Percentiles rank a stretch among this genome's conserved stretches.
These are phyloP conservation scores for Allium sativum DNA, from an alignment of 106 monocot genomes.

Conservation along the genomic window DNA sequence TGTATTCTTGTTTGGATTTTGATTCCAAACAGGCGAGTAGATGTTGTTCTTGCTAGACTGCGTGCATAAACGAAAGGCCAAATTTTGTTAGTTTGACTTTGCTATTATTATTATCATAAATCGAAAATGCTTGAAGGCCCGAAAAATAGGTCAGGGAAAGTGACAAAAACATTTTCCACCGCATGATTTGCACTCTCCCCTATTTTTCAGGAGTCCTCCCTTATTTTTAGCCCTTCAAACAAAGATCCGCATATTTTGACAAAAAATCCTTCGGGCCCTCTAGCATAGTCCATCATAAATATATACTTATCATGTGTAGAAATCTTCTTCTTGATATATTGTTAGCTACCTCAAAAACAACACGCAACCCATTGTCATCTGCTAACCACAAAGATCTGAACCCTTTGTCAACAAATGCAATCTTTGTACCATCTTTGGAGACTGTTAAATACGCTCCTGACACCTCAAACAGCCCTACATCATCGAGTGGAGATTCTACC, in stretches of 20 bases:
- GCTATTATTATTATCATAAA: background rate
- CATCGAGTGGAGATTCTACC: background rate
- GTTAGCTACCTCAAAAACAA: background rate
- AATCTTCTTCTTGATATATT: background rate
- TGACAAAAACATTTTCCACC: too few relatives aligned
- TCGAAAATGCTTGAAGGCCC: too few relatives aligned
- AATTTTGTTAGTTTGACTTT: background rate
- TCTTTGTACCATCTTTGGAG: background rate
- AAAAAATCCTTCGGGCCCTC: too few relatives aligned
- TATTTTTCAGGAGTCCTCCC: too few relatives aligned
- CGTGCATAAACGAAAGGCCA: background rate
- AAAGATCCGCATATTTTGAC: too few relatives aligned
- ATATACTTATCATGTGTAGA: too few relatives aligned
- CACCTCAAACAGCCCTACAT: background rate
- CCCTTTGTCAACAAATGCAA: slow-evolving; percentile 2
- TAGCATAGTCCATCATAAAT: too few relatives aligned
- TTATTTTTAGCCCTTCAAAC: too few relatives aligned
- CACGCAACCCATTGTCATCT: background rate
- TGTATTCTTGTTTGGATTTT: background rate
- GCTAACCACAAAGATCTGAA: slow-evolving; percentile 2
- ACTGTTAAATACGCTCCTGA: background rate
- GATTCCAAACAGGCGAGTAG: background rate
- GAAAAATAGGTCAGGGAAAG: too few relatives aligned
- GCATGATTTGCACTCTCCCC: too few relatives aligned
- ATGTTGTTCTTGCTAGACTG: background rate